Conservation (phyloP, 768 basidiomycete genomes). For the Fibroporia radiculosa region DNA sequence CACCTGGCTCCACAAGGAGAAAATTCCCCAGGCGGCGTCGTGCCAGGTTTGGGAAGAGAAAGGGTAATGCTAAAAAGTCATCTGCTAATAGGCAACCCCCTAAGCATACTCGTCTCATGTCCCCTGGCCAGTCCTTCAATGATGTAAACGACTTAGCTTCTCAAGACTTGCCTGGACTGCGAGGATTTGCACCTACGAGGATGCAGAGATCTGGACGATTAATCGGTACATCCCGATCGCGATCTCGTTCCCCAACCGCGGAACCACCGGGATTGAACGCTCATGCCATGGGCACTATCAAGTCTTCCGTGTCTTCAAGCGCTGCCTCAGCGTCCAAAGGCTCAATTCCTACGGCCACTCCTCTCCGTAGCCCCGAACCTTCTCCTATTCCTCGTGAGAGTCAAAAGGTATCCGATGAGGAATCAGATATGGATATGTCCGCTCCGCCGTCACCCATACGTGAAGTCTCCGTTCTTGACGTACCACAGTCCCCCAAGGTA, state of each 20-base stretch:
- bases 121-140: too few relatives aligned
- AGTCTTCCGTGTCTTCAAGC: background rate
- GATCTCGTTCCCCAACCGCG: background rate
- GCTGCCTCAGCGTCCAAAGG: background rate
- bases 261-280: background rate
- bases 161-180: too few relatives aligned
- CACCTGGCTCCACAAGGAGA: too few relatives aligned
- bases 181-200: too few relatives aligned
- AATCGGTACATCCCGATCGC: background rate
- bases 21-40: too few relatives aligned
- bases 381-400: too few relatives aligned
- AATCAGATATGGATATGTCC: slow-evolving; percentile 10
- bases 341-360: background rate
- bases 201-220: too few relatives aligned
- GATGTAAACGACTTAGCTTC: too few relatives aligned
- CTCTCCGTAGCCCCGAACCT: background rate
- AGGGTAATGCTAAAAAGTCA: too few relatives aligned
- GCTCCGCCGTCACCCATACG: background rate
- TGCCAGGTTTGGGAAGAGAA: too few relatives aligned
- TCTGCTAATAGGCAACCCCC: too few relatives aligned
- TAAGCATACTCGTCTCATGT: too few relatives aligned
- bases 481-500: background rate
- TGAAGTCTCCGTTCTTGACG: background rate
- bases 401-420: background rate
- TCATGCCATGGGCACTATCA: background rate